A percentile compares a stretch with the other conserved stretches of the same genome.
These are phyloP conservation scores for Nakazawaea ambrosiae DNA, from an alignment of 805 yeast species.

Conservation along the genomic window DNA sequence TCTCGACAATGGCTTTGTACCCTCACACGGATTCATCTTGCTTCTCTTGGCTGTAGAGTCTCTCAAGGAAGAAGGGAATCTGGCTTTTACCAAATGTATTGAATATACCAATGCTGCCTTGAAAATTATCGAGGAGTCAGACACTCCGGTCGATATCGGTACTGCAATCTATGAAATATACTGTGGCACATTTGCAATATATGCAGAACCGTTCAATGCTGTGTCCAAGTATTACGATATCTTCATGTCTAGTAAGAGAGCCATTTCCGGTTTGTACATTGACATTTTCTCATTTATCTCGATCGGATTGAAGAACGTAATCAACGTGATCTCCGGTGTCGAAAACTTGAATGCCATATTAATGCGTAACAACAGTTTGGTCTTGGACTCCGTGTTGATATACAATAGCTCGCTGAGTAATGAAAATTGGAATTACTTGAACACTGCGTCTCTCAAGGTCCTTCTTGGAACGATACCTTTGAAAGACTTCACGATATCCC, in stretches of 20 bases:
- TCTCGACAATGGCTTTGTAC: slow-evolving; percentile 31
- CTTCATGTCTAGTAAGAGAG: slow-evolving; percentile 13
- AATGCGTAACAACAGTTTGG: neutral
- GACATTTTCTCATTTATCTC: slow-evolving; percentile 5
- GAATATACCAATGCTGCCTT: slow-evolving; percentile 36
- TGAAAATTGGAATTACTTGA: slow-evolving; percentile 3
- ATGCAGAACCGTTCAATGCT: slow-evolving; percentile 31
- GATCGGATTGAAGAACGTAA: slow-evolving; percentile 12
- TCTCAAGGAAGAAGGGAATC: slow-evolving; percentile 21
- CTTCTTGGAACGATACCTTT: slow-evolving; percentile 1
- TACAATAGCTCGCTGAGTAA: neutral
- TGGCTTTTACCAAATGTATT: slow-evolving; percentile 28
- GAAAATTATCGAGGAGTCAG: slow-evolving; percentile 26
- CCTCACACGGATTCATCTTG: slow-evolving; percentile 31
- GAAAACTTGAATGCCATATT: slow-evolving; percentile 7
- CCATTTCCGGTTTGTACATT: neutral
- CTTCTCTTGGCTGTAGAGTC: slow-evolving; percentile 30
- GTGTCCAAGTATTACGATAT: slow-evolving; percentile 22
- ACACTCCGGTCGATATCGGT: slow-evolving; percentile 27
- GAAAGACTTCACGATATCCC: neutral
- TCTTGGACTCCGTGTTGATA: neutral
- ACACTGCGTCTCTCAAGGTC: slow-evolving; percentile 1
- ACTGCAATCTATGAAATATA: slow-evolving; percentile 35
- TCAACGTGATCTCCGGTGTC: neutral
- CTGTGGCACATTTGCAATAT: slow-evolving; percentile 32